A percentile compares a stretch with the other conserved stretches of the same genome.
These are phyloP conservation scores for Pulicaria dysenterica DNA, from an alignment of 129 eudicot genomes.

Conservation along the genomic window DNA sequence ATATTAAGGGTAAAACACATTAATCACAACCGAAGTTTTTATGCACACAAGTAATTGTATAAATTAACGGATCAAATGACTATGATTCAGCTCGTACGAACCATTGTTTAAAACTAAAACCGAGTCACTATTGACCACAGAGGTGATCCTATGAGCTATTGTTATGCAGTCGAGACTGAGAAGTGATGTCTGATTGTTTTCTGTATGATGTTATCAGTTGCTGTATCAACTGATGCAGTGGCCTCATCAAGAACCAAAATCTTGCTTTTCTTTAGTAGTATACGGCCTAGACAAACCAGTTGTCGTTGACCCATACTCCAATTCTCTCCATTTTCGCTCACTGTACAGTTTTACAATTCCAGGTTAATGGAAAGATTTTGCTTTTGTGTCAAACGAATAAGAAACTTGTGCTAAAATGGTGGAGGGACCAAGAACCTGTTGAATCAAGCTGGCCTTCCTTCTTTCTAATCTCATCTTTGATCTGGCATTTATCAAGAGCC, in stretches of 20 bases:
- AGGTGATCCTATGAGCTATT: constrained; percentile 48
- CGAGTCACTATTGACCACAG: constrained; percentile 48
- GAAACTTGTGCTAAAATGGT: background rate
- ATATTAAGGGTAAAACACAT: background rate
- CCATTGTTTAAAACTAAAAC: constrained; percentile 48
- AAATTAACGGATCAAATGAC: background rate
- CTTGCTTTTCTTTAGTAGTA: constrained; percentile 60
- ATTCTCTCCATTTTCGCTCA: constrained; percentile 59
- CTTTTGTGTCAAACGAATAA: background rate
- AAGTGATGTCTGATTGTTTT: constrained; percentile 56
- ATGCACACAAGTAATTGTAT: background rate
- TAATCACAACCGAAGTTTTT: background rate
- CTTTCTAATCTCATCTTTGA: constrained; percentile 74
- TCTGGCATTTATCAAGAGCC: constrained; percentile 88
- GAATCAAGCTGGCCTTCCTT: constrained; percentile 72
- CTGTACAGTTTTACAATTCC: constrained; percentile 9
- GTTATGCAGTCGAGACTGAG: constrained; percentile 42
- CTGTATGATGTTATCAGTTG: constrained; percentile 69
- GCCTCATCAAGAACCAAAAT: constrained; percentile 77
- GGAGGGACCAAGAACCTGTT: constrained; percentile 45
- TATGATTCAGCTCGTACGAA: constrained; percentile 17
- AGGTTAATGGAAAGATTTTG: background rate
- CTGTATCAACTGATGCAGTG: constrained; percentile 75
- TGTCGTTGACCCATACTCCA: constrained; percentile 78
- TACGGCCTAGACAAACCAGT: constrained; percentile 63